phyloP scores from a whole-genome alignment of 2,329 filamentous ascomycete genomes.

The Claviceps monticola region DNA sequence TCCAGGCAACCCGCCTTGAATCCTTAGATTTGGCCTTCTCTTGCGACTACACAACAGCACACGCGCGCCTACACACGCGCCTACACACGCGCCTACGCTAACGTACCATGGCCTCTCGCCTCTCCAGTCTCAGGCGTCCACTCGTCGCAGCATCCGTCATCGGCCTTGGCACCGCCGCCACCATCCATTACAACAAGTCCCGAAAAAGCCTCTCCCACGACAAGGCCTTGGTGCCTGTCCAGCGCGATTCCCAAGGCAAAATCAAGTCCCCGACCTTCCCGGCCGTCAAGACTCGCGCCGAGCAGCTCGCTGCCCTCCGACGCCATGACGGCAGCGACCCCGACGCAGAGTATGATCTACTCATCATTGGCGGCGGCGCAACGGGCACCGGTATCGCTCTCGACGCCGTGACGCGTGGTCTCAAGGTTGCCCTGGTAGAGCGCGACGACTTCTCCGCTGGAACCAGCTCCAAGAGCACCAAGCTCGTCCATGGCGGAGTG shows the following conservation, averaged over 20 bases:
- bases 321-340: conserved; percentile 15
- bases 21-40: neutral
- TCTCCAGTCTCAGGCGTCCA: conserved; percentile 22
- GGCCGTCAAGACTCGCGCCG: conserved; percentile 18
- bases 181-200: conserved; percentile 16
- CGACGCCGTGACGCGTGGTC: conserved; percentile 63
- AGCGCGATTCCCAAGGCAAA: conserved; percentile 21
- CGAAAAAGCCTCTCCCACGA: conserved; percentile 18
- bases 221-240: conserved; percentile 19
- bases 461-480: conserved; percentile 77
- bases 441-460: conserved; percentile 72
- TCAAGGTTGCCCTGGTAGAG: conserved; percentile 71
- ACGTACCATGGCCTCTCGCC: conserved; percentile 20
- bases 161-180: conserved; percentile 17
- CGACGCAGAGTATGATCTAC: conserved; percentile 49
- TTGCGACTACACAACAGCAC: neutral
- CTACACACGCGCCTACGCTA: neutral
- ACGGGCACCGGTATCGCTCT: conserved; percentile 71
- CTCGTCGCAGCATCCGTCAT: conserved; percentile 16
- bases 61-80: neutral
- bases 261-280: conserved; percentile 26
- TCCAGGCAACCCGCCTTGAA: neutral
- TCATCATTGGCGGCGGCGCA: conserved; percentile 67
- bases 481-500: conserved; percentile 74
- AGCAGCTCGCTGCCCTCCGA: conserved; percentile 27